These are phyloP conservation scores for Candida vaughaniae DNA, from an alignment of 805 yeast genomes.

Conservation along the genomic window DNA sequence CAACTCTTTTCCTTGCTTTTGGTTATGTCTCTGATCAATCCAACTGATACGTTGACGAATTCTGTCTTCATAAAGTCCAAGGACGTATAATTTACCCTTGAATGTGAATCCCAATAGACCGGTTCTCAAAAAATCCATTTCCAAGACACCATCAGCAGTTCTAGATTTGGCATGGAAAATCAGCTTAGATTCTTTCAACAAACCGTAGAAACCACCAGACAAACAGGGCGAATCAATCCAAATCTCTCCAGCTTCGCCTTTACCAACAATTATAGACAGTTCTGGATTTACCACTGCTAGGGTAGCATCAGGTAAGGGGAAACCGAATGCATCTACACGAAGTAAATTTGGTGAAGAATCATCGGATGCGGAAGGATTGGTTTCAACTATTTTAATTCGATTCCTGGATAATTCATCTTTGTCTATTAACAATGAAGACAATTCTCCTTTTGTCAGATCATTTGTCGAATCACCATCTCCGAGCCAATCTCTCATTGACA, in stretches of 20 bases:
- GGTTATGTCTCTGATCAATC: constrained; percentile 50
- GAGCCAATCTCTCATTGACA: constrained; percentile 89
- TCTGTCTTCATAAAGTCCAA: constrained; percentile 91
- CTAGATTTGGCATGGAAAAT: constrained; percentile 82
- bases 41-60: constrained; percentile 73
- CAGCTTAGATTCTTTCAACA: constrained; percentile 60
- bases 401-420: constrained; percentile 72
- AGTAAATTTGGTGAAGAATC: constrained; percentile 42
- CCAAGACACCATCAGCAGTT: constrained; percentile 67
- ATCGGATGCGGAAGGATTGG: constrained; percentile 50
- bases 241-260: constrained; percentile 86
- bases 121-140: constrained; percentile 81
- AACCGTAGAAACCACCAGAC: constrained; percentile 86
- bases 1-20: constrained; percentile 27
- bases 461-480: constrained; percentile 47
- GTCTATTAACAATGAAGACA: constrained; percentile 70
- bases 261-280: constrained; percentile 68
- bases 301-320: constrained; percentile 91
- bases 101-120: constrained; percentile 87
- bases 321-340: constrained; percentile 89
- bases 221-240: constrained; percentile 96
- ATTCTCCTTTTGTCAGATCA: constrained; percentile 28
- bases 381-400: constrained; percentile 64
- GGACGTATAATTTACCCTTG: constrained; percentile 81
- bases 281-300: constrained; percentile 95